Conservation (phyloP, 345 rosid species). For the Viola odorata region DNA sequence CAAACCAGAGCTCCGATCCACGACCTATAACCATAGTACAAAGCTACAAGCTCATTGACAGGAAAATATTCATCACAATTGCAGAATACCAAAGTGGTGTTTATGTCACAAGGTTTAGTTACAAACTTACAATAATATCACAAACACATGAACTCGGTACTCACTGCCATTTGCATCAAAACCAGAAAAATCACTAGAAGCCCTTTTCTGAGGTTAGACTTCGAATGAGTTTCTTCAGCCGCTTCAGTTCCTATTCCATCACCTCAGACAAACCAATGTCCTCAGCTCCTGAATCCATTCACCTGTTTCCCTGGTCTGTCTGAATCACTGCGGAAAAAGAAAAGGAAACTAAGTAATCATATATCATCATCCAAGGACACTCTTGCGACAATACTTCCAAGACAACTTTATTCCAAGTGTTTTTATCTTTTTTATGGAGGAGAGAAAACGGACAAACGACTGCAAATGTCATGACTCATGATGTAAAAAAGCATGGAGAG, state of each 20-base stretch:
- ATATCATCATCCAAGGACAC: not conserved
- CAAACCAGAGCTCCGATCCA: no score
- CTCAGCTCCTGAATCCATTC: conserved; percentile 2
- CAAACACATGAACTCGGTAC: not conserved
- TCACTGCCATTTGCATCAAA: not conserved
- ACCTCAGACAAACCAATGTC: not conserved
- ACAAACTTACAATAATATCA: not conserved
- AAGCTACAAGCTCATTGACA: not conserved
- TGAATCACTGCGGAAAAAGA: not conserved
- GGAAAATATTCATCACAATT: not conserved
- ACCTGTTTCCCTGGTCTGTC: conserved; percentile 17
- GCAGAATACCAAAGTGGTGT: no score
- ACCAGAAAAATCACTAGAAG: not conserved
- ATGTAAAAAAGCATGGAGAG: not conserved
- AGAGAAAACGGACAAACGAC: not conserved
- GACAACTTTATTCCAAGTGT: not conserved
- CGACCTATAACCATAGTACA: no score
- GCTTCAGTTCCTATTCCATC: conserved; percentile 3
- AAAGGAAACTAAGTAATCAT: not conserved
- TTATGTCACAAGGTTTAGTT: not conserved
- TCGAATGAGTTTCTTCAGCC: not conserved
- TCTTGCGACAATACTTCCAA: not conserved
- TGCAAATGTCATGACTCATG: not conserved
- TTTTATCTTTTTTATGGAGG: not conserved
- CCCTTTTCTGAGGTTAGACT: not conserved